These are phyloP conservation scores for Isoetes taiwanensis DNA, from an alignment of 75 land plant genomes.

Conservation along the genomic window DNA sequence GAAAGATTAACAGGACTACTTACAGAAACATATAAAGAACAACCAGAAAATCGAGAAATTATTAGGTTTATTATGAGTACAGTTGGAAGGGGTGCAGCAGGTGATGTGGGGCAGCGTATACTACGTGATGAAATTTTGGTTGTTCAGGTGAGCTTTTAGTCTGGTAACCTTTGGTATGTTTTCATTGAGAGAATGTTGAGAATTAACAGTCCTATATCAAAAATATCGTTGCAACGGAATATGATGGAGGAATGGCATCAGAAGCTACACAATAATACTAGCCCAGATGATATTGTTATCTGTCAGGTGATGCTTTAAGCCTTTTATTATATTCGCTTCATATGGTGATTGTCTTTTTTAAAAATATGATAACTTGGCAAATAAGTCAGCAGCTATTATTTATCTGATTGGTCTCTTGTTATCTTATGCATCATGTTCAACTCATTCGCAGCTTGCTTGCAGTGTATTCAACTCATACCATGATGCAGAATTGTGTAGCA, in stretches of 20 bases:
- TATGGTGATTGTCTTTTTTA: no score
- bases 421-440: no score
- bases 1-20: constrained; percentile 76
- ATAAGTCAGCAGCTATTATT: no score
- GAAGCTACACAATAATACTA: constrained; percentile 94
- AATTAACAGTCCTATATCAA: not conserved
- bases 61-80: constrained; percentile 76
- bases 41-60: constrained; percentile 63
- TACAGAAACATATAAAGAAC: constrained; percentile 32
- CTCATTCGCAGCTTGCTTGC: no score
- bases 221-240: constrained; percentile 47
- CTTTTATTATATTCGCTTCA: no score
- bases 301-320: no score
- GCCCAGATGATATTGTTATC: constrained; percentile 98
- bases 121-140: constrained; percentile 98
- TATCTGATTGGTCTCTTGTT: no score
- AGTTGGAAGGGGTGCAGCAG: constrained; percentile 97
- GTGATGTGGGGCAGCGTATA: constrained; percentile 99
- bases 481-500: no score
- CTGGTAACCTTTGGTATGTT: not conserved
- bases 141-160: constrained; percentile 50
- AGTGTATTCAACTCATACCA: no score
- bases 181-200: not conserved
- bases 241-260: constrained; percentile 99
- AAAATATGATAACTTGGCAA: no score